Base-by-base conservation (phyloP, 1,284 basidiomycete genomes). In the Cystobasidium pallidum region DNA sequence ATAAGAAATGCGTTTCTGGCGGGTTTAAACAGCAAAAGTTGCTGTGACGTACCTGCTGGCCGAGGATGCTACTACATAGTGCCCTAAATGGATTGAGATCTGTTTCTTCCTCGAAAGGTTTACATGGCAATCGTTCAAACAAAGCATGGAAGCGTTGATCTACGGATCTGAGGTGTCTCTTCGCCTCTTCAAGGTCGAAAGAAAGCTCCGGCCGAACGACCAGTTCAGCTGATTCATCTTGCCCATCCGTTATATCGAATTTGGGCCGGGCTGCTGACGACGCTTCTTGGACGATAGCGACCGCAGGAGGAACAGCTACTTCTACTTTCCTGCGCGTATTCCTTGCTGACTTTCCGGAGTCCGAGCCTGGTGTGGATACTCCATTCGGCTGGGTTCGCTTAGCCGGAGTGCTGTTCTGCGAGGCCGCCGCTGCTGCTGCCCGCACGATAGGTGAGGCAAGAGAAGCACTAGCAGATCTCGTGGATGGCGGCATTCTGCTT, bases 121-220 rank as follows among this genome's bases (percentile, higher is more conserved):
- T 87, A 79, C 91, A 91, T 47, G 82, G 81, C 75, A 91, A 80
- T 67, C 84, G 83, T 43, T 82, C 78, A 78, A 94, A 92, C 2
- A 94, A 77, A 34, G 86, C 84, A 70, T 83, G 82, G 80, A 94
- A 95, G 1, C 92, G 87, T 6, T 82, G 78, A 77, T 94, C 92
- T 2, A 84, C 85, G 1, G 79, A 75, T 11, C 87, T 85, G 26
- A 94, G 85, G 78, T 94, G 91, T 15, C 82, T 74, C 78, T 88
- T 89, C 0, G 91, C 92, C 2, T 87, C 85, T 47, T 87, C 85
- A 75, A 92, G 88, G 21, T 86, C 85, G 82, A 95, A 94, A 2
- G 86, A 85, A 34, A 93, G 84, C 17, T 84, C 80, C 2, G 88
- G 87, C 8, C 88, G 88, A 4, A 90, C 84, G 26, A 86, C 59